Evolutionary conservation across 176 grass and related monocot genomes (phyloP), one percentile per base, ranked within the genome.

Genomic region (Oropetium thomaeum): DNA sequence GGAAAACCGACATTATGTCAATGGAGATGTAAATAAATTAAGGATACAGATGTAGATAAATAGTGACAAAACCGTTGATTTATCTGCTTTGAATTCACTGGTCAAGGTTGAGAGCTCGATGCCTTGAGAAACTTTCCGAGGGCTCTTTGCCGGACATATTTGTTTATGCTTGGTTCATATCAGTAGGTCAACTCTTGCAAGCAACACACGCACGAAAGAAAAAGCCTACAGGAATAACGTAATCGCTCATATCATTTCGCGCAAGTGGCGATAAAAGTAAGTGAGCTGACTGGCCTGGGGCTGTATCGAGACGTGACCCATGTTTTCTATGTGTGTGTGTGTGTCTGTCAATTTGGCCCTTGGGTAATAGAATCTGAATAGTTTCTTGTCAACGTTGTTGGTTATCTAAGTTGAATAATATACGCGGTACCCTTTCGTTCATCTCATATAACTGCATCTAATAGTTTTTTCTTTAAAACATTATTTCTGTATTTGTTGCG

Each of bases 71-170:
- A 43, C n/a, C 25, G 69, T 73, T 74, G 49, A 48, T 79, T 73
- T 29, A 48, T 79, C 75, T 20, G 51, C 9, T 67, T 59, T 69
- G 49, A 80, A 80, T 75, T 74, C 30, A 14, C 14, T 2, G 22
- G 70, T 86, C 70, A 77, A 81, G 67, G 77, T 81, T 69, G 70
- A 68, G 77, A 68, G 73, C 73, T 80, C 40, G 19, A 80, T 80
- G 47, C 37, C 53, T 74, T 74, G 7, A 31, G 14, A 86, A 74
- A 62, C 14, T 53, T 68, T 61, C 41, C 31, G 19, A 62, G 26
- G 41, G 47, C 33, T 77, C 55, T 62, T 43, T 23, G 26, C 1
- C 0, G 29, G 39, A 20, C 17, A 28, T 0, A 43, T 39, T 20
- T 80, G 70, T 69, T 75, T 68, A 80, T 78, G 75, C 10, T 68